Evolutionary conservation across 2,329 filamentous ascomycete genomes (phyloP).

Genomic region (Ceratocystis cacaofunesta): DNA sequence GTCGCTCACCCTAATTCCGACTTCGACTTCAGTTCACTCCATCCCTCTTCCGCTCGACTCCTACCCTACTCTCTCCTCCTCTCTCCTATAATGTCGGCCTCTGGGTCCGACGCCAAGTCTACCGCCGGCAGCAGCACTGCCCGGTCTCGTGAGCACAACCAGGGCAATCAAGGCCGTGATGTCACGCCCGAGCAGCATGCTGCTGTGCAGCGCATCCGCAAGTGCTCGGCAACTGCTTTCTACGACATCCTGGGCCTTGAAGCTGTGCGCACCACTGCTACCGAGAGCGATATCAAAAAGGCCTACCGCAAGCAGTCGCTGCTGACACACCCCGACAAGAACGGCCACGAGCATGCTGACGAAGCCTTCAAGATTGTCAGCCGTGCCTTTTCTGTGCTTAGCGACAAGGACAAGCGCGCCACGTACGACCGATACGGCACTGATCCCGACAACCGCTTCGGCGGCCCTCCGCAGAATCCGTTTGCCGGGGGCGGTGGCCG

Average conservation of each 20-base stretch:
- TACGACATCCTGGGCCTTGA: slow-evolving; percentile 85
- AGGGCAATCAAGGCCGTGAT: slow-evolving; percentile 59
- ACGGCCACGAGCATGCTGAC: slow-evolving; percentile 86
- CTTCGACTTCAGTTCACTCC: not conserved
- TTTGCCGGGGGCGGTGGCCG: slow-evolving; percentile 37
- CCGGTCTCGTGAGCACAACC: slow-evolving; percentile 52
- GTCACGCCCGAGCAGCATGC: slow-evolving; percentile 85
- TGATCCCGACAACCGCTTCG: slow-evolving; percentile 81
- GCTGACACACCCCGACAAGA: slow-evolving; percentile 96
- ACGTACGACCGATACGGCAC: slow-evolving; percentile 81
- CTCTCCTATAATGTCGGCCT: slow-evolving; percentile 14
- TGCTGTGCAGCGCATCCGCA: slow-evolving; percentile 75
- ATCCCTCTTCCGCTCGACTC: not conserved
- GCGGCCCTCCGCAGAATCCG: slow-evolving; percentile 40
- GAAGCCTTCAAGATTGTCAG: slow-evolving; percentile 98
- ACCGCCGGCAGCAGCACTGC: slow-evolving; percentile 29
- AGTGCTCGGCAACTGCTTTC: slow-evolving; percentile 73
- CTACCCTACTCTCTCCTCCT: slow-evolving; percentile 10
- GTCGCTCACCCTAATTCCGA: not conserved
- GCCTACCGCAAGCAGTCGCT: slow-evolving; percentile 89
- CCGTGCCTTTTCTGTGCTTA: slow-evolving; percentile 80
- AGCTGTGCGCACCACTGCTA: slow-evolving; percentile 45
- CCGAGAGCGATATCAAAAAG: slow-evolving; percentile 86
- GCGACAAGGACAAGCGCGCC: slow-evolving; percentile 81
- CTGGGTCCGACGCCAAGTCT: slow-evolving; percentile 40